phyloP scores from a whole-genome alignment of 2,329 filamentous ascomycete species.

The Neofusicoccum kwambonambiense region DNA sequence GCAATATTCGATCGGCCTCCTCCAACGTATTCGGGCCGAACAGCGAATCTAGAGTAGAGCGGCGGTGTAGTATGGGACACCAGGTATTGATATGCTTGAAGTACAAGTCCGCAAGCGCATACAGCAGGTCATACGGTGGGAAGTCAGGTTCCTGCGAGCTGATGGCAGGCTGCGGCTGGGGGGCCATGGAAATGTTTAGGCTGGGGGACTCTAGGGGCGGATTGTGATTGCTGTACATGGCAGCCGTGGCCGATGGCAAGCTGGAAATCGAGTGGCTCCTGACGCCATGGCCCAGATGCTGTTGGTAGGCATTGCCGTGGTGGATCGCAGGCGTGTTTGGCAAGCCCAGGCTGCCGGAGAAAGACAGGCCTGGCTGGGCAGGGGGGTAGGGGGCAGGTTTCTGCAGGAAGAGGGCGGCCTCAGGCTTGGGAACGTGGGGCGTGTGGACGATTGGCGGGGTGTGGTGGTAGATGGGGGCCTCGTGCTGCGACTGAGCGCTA shows the following conservation, averaged over 20 bases:
- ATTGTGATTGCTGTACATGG: slow-evolving; percentile 32
- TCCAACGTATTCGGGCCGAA: slow-evolving; percentile 75
- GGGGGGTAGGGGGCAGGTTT: slow-evolving; percentile 40
- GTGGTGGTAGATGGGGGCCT: slow-evolving; percentile 31
- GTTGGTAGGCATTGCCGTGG: slow-evolving; percentile 17
- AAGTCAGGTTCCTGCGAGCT: slow-evolving; percentile 45
- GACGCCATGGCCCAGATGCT: slow-evolving; percentile 19
- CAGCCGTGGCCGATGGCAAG: slow-evolving; percentile 20
- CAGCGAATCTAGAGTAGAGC: slow-evolving; percentile 75
- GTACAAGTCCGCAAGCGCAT: slow-evolving; percentile 60
- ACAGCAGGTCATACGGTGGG: slow-evolving; percentile 60
- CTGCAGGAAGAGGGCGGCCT: slow-evolving; percentile 48
- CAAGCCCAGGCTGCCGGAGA: slow-evolving; percentile 22
- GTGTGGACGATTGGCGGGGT: slow-evolving; percentile 38
- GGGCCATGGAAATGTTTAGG: slow-evolving; percentile 49
- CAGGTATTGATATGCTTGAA: slow-evolving; percentile 65
- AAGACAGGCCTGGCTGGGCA: slow-evolving; percentile 26
- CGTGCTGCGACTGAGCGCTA: slow-evolving; percentile 28
- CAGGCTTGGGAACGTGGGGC: slow-evolving; percentile 44
- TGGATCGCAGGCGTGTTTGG: slow-evolving; percentile 17
- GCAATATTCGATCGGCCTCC: slow-evolving; percentile 76
- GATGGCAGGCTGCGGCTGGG: slow-evolving; percentile 21
- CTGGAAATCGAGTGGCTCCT: slow-evolving; percentile 16
- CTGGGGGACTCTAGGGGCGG: slow-evolving; percentile 58
- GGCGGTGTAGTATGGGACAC: slow-evolving; percentile 86